Evolutionary conservation across 768 basidiomycete genomes (phyloP).

Genomic region (Boletus subcaerulescens): DNA sequence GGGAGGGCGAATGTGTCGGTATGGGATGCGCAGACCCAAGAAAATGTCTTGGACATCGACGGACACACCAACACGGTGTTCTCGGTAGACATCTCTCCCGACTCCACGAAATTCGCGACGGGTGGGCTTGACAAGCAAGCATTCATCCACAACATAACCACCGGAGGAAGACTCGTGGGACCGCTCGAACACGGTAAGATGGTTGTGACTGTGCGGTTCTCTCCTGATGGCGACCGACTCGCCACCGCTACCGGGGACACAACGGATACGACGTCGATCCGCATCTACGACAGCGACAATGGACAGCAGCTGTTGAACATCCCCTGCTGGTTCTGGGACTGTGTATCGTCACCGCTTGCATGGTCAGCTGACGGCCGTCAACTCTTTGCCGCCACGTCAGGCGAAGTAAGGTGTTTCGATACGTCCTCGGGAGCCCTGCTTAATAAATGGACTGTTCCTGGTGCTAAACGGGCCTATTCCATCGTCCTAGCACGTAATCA

Average conservation of each 20-base stretch:
- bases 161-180: neutral
- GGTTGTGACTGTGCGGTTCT: too few species aligned
- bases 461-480: too few species aligned
- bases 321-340: neutral
- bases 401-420: neutral
- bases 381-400: neutral
- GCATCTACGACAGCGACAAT: neutral
- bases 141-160: neutral
- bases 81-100: too few species aligned
- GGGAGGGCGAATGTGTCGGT: too few species aligned
- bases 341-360: neutral
- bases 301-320: neutral
- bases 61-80: too few species aligned
- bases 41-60: too few species aligned
- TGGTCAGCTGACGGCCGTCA: neutral
- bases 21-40: too few species aligned
- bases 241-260: neutral
- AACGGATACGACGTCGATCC: neutral
- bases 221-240: too few species aligned
- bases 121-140: too few species aligned
- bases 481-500: too few species aligned
- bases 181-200: neutral
- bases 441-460: too few species aligned
- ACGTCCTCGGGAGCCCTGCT: neutral
- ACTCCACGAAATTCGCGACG: too few species aligned